Conservation (phyloP, 805 yeast genomes). For the Schwanniomyces sp. region DNA sequence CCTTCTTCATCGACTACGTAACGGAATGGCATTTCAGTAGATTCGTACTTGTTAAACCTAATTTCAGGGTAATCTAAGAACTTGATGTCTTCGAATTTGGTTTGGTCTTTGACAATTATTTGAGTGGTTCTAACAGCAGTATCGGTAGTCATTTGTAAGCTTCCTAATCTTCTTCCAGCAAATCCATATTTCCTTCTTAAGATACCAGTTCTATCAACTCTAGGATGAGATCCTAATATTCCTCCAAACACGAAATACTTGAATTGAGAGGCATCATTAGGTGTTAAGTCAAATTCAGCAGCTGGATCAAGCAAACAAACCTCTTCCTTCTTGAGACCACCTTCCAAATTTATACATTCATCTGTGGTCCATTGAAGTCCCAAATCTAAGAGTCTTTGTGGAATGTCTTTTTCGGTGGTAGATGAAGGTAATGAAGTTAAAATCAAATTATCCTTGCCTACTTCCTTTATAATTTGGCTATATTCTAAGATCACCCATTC, state of each 20-base stretch:
- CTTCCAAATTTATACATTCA: constrained; percentile 59
- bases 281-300: constrained; percentile 70
- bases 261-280: constrained; percentile 63
- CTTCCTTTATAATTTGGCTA: constrained; percentile 75
- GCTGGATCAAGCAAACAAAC: constrained; percentile 90
- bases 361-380: constrained; percentile 82
- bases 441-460: constrained; percentile 73
- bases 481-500: constrained; percentile 94
- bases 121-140: constrained; percentile 95
- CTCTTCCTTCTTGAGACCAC: constrained; percentile 40
- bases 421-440: constrained; percentile 72
- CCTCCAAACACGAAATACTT: constrained; percentile 97
- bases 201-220: constrained; percentile 91
- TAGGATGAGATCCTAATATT: constrained; percentile 90
- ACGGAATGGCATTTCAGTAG: constrained; percentile 97
- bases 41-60: constrained; percentile 81
- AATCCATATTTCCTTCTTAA: constrained; percentile 78
- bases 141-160: constrained; percentile 94
- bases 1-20: constrained; percentile 66
- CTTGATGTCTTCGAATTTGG: constrained; percentile 65
- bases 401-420: constrained; percentile 64
- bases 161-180: constrained; percentile 83
- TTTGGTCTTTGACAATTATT: constrained; percentile 60
- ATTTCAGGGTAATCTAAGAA: constrained; percentile 95
- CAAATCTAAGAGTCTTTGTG: constrained; percentile 53